Base-by-base conservation (phyloP, 176 grass and related monocot species). In the Oropetium thomaeum region DNA sequence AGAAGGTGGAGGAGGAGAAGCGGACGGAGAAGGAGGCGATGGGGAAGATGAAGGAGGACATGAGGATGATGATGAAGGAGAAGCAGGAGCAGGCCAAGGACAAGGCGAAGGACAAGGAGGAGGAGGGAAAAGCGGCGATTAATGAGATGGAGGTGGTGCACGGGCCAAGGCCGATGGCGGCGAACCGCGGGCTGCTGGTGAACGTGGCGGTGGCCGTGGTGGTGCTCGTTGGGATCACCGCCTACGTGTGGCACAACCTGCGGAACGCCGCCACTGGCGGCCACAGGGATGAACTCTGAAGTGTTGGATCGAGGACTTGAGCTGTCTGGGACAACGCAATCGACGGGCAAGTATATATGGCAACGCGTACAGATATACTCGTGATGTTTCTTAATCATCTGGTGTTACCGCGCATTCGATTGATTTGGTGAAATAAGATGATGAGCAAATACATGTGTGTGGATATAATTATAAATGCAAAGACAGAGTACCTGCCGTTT, bases 121-220 rank as follows among this genome's bases (percentile, higher is more conserved):
- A 15, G 14, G 20, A 26, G 31, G 22, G 19, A 11, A 10, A 9
- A 2, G 13, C 40, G 30, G 14, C 7, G 10, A 14, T 1, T 12
- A 29, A 25, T 42, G 16, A 26, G 45, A 34, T 41, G 45, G 66
- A 44, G n/a, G 23, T 62, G 53, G 32, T 4, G 58, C 7, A 3
- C 37, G 27, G 32, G 28, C 54, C 25, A 26, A 63, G 42, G 64
- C 52, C 54, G 30, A 17, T 1, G 47, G 35, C 78, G 2, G 84
- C 33, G 10, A 66, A 17, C 71, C 77, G 66, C 10, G 60, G 79
- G 16, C 62, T 80, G 77, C 67, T 97, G 58, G 29, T 85, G 80
- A 97, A 97, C 73, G 85, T 87, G 73, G 85, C 48, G 0, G 81
- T 90, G 77, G 93, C 81, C 5, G 75, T 69, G 76, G 55, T 83